Conservation (phyloP, 2,329 filamentous ascomycete genomes). For the Alternaria gaisen region DNA sequence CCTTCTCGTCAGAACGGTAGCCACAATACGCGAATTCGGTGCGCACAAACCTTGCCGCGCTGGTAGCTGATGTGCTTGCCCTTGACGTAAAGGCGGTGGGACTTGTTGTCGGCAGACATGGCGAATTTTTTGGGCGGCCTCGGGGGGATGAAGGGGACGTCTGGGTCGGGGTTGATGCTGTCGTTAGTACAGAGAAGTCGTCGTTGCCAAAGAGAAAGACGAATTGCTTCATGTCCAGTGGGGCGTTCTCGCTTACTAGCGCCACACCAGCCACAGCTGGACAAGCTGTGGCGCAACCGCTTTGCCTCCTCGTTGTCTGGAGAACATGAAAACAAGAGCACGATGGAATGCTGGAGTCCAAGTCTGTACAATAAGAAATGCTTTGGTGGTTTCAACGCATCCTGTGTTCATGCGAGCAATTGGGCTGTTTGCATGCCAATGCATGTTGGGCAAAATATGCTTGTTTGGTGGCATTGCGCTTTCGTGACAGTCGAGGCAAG, state of each 20-base stretch:
- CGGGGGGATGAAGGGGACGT: conserved; percentile 35
- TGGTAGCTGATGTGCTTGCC: conserved; percentile 95
- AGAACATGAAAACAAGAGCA: background rate
- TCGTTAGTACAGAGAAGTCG: conserved; percentile 38
- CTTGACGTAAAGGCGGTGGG: conserved; percentile 58
- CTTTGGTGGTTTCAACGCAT: background rate
- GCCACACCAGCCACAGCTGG: conserved; percentile 5
- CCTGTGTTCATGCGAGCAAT: background rate
- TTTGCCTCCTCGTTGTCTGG: background rate
- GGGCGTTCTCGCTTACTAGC: conserved; percentile 9
- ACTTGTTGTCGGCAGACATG: conserved; percentile 49
- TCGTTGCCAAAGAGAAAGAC: conserved; percentile 7
- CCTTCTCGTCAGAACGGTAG: conserved; percentile 41
- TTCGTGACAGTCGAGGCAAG: background rate
- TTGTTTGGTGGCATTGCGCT: background rate
- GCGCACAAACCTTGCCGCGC: conserved; percentile 63
- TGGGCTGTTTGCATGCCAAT: background rate
- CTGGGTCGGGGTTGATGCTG: conserved; percentile 43
- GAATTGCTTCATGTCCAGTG: conserved; percentile 8
- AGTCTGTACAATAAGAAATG: background rate
- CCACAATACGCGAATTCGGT: conserved; percentile 14
- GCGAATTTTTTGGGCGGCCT: conserved; percentile 42
- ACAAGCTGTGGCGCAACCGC: background rate
- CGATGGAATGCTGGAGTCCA: background rate
- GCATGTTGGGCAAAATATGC: background rate